Percentiles rank a stretch among this genome's conserved stretches.
phyloP scores from a whole-genome alignment of 352 stramenopile species.

The Phytophthora melonis region DNA sequence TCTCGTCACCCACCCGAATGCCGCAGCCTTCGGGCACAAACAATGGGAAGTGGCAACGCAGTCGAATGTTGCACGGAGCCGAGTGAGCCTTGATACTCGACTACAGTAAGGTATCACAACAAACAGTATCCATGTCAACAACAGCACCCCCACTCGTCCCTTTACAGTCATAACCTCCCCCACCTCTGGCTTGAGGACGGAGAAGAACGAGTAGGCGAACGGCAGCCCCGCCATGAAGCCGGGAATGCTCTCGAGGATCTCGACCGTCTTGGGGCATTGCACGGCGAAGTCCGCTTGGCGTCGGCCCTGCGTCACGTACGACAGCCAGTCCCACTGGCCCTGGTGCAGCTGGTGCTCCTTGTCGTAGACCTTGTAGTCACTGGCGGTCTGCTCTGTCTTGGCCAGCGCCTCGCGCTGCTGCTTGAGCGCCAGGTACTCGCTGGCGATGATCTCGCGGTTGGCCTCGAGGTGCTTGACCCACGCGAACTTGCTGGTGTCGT shows the following conservation, averaged over 20 bases:
- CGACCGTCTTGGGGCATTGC: slow-evolving; percentile 71
- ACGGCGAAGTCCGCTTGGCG: slow-evolving; percentile 70
- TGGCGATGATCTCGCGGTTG: slow-evolving; percentile 66
- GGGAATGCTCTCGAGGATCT: slow-evolving; percentile 80
- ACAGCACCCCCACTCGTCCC: neutral
- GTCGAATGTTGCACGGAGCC: slow-evolving; percentile 95
- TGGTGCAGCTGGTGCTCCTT: slow-evolving; percentile 82
- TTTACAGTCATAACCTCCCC: neutral
- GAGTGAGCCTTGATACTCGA: slow-evolving; percentile 94
- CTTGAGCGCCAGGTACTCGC: slow-evolving; percentile 67
- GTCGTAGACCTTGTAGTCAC: slow-evolving; percentile 74
- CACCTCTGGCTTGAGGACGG: slow-evolving; percentile 91
- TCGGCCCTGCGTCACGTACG: slow-evolving; percentile 79
- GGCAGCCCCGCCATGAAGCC: slow-evolving; percentile 91
- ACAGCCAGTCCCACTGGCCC: slow-evolving; percentile 96
- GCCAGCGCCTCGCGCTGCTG: slow-evolving; percentile 37
- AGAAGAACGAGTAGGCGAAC: slow-evolving; percentile 98
- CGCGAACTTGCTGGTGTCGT: slow-evolving; percentile 64
- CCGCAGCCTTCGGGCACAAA: slow-evolving; percentile 90
- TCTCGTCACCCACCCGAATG: slow-evolving; percentile 93
- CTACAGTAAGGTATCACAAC: slow-evolving; percentile 27
- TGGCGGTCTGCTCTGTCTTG: slow-evolving; percentile 17
- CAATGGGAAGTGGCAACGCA: slow-evolving; percentile 96
- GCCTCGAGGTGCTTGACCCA: slow-evolving; percentile 65
- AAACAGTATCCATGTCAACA: slow-evolving; percentile 2